A percentile compares a stretch with the other conserved stretches of the same genome.
phyloP scores from a whole-genome alignment of 2,329 filamentous ascomycete species.

The Alternaria dauci region DNA sequence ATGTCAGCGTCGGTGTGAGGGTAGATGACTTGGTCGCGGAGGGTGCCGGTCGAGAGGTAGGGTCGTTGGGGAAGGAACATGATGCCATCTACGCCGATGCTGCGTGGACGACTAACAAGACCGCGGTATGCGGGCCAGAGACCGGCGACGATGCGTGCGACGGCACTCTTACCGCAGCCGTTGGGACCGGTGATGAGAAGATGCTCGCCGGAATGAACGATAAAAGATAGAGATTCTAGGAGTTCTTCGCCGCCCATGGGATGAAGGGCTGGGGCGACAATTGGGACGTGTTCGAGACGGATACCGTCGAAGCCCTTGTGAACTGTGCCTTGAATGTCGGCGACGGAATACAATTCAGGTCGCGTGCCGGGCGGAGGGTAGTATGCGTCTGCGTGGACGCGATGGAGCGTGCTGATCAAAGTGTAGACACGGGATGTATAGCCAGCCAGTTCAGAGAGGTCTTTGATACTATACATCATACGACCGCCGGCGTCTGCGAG shows the following conservation, averaged over 20 bases:
- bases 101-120: conserved; percentile 85
- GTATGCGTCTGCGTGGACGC: conserved; percentile 91
- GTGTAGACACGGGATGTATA: conserved; percentile 97
- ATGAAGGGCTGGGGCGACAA: conserved; percentile 88
- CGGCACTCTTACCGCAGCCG: conserved; percentile 90
- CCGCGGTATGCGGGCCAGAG: conserved; percentile 97
- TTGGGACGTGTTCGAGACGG: conserved; percentile 88
- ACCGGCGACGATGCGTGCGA: conserved; percentile 86
- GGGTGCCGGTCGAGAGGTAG: conserved; percentile 88
- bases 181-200: conserved; percentile 94
- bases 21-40: conserved; percentile 97
- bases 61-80: conserved; percentile 98
- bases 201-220: conserved; percentile 90
- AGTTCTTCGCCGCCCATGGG: conserved; percentile 92
- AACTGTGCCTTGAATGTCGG: conserved; percentile 90
- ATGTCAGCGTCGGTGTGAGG: conserved; percentile 95
- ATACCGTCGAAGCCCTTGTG: conserved; percentile 96
- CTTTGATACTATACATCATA: conserved; percentile 99
- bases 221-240: conserved; percentile 85
- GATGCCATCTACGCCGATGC: conserved; percentile 84
- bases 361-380: conserved; percentile 70
- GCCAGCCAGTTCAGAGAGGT: conserved; percentile 91
- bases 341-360: conserved; percentile 85
- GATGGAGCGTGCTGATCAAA: conserved; percentile 90
- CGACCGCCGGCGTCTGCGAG: conserved; percentile 93